Percentiles rank a stretch among this genome's conserved stretches.
These are phyloP conservation scores for Stachybotrys chlorohalonatus DNA, from an alignment of 2,329 filamentous ascomycete species.

Conservation along the genomic window DNA sequence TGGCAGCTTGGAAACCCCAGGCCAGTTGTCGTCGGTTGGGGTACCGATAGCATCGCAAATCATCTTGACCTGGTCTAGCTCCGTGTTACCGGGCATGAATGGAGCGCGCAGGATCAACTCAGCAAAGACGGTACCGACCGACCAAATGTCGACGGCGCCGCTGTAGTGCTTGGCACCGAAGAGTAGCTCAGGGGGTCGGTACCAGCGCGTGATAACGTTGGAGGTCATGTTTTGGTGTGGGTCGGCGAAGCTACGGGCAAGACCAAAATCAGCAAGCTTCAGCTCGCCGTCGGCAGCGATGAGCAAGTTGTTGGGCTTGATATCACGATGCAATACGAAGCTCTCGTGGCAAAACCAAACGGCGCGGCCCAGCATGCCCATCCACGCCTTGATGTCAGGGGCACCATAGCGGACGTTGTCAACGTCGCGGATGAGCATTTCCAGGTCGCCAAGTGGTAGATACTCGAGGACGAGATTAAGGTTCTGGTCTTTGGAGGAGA, in stretches of 20 bases:
- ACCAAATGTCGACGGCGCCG: constrained; percentile 90
- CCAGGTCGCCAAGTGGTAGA: constrained; percentile 85
- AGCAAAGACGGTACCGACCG: constrained; percentile 83
- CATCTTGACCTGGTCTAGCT: constrained; percentile 76
- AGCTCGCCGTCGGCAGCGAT: constrained; percentile 89
- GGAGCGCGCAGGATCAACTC: constrained; percentile 78
- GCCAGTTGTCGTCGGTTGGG: constrained; percentile 91
- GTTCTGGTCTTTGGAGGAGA: constrained; percentile 93
- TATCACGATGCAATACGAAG: constrained; percentile 89
- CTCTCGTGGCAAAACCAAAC: constrained; percentile 97
- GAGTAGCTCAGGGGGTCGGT: constrained; percentile 84
- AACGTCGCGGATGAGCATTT: constrained; percentile 85
- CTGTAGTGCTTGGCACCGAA: constrained; percentile 86
- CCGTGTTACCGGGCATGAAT: constrained; percentile 74
- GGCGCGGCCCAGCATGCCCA: constrained; percentile 89
- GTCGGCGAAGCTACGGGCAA: constrained; percentile 82
- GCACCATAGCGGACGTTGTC: constrained; percentile 70
- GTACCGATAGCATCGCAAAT: constrained; percentile 83
- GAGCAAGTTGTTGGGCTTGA: constrained; percentile 96
- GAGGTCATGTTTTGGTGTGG: constrained; percentile 83
- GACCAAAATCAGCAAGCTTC: constrained; percentile 95
- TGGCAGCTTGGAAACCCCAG: constrained; percentile 72
- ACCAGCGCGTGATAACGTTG: constrained; percentile 95
- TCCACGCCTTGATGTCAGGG: constrained; percentile 95
- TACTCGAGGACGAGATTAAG: constrained; percentile 93